A percentile compares a stretch with the other conserved stretches of the same genome.
phyloP scores from a whole-genome alignment of 495 filamentous ascomycete species.

The Aspergillus coremiiformis region DNA sequence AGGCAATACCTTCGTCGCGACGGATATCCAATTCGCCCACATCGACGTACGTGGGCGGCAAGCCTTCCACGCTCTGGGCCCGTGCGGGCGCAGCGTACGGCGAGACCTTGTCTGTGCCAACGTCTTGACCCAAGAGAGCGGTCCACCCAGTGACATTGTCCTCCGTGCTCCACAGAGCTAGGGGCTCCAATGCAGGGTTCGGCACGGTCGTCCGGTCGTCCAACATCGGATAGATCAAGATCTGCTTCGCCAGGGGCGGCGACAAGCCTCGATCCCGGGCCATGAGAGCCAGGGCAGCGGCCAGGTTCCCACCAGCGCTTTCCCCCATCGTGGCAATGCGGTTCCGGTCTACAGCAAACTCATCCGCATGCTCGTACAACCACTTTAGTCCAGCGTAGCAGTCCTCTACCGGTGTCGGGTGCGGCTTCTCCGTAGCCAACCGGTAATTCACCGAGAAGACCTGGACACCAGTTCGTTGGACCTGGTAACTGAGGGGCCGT shows the following conservation, averaged over 20 bases:
- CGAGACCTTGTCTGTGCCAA: conserved; percentile 10
- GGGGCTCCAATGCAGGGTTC: conserved; percentile 6
- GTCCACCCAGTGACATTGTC: conserved; percentile 22
- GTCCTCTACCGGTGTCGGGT: conserved; percentile 26
- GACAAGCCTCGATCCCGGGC: conserved; percentile 35
- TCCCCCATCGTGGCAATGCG: conserved; percentile 57
- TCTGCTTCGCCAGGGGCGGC: conserved; percentile 38
- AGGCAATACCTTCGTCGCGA: conserved; percentile 15
- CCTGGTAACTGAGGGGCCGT: conserved; percentile 2
- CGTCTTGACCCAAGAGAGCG: conserved; percentile 16
- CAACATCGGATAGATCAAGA: conserved; percentile 44
- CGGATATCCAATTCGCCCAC: conserved; percentile 22
- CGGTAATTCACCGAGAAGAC: conserved; percentile 31
- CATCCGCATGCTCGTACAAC: conserved; percentile 29
- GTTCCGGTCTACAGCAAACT: conserved; percentile 43
- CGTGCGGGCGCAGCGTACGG: background rate
- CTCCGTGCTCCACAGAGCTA: conserved; percentile 24
- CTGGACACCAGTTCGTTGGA: conserved; percentile 10
- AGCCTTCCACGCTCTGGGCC: conserved; percentile 12
- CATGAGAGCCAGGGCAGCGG: conserved; percentile 34
- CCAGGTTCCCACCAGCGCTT: conserved; percentile 52
- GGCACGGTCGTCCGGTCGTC: conserved; percentile 25
- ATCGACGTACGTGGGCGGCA: conserved; percentile 25
- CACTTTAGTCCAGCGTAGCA: conserved; percentile 38
- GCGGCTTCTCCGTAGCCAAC: conserved; percentile 28